A percentile compares a stretch with the other conserved stretches of the same genome.
These are phyloP conservation scores for Rubia occidens DNA, from an alignment of 305 asterid species.

Conservation along the genomic window DNA sequence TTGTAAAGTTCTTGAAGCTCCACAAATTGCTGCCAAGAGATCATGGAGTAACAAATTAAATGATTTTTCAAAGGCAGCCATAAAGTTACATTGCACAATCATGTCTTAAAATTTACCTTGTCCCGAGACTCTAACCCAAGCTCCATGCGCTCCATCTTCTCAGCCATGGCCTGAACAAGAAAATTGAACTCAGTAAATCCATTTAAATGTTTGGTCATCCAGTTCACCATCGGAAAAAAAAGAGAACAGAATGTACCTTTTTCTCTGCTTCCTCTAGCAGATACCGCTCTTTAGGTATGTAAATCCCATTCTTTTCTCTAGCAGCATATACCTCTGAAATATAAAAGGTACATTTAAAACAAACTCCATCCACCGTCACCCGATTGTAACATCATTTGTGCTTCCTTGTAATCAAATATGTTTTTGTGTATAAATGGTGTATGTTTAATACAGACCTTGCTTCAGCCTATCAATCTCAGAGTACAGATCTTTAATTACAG, in stretches of 20 bases:
- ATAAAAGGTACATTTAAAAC: slow-evolving; percentile 10
- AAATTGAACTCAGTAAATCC: slow-evolving; percentile 8
- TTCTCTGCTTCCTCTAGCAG: slow-evolving; percentile 95
- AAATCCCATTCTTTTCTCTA: slow-evolving; percentile 95
- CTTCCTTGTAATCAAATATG: neutral
- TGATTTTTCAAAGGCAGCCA: slow-evolving; percentile 12
- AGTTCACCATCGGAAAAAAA: slow-evolving; percentile 18
- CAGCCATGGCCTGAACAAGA: slow-evolving; percentile 73
- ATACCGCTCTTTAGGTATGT: slow-evolving; percentile 92
- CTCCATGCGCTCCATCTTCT: slow-evolving; percentile 94
- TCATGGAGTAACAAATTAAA: slow-evolving; percentile 11
- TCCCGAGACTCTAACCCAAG: slow-evolving; percentile 83
- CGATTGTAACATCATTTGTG: neutral
- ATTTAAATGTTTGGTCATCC: slow-evolving; percentile 10
- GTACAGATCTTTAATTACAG: slow-evolving; percentile 83
- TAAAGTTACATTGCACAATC: slow-evolving; percentile 6
- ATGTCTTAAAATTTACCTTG: slow-evolving; percentile 44
- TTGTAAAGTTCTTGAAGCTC: slow-evolving; percentile 81
- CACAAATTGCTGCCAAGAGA: slow-evolving; percentile 56
- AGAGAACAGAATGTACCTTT: slow-evolving; percentile 39
- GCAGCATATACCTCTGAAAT: slow-evolving; percentile 92
- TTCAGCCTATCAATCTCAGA: slow-evolving; percentile 87
- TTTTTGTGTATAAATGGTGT: too few species aligned
- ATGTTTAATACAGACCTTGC: slow-evolving; percentile 53
- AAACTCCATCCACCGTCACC: neutral